Evolutionary conservation across 2,329 filamentous ascomycete genomes (phyloP), one percentile per base, ranked within the genome.

Genomic region (Gliomastix tumulicola): DNA sequence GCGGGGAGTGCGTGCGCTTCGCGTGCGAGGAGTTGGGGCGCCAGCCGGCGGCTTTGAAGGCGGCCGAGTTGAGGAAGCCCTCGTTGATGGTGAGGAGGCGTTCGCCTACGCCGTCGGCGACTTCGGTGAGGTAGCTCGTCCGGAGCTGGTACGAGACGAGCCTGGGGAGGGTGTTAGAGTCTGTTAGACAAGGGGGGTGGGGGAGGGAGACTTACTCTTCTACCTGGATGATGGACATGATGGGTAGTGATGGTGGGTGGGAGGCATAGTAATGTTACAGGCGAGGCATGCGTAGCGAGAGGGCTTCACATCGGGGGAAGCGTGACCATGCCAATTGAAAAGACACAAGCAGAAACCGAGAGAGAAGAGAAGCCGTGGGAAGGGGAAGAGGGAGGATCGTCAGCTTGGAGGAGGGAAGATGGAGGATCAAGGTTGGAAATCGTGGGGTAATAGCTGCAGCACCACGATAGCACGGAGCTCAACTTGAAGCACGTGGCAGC

Each of bases 11-110:
- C 32, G 84, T 89, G 49, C 86, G 79, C 60, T 89, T 89, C 56
- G 84, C 79, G 45, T 88, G 80, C 15, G 81, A 74, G 9, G 81
- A 76, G 51, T 84, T 85, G 34, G 81, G 68, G 30, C 78, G 75
- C 86, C 86, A 92, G 45, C 86, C 87, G 42, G 85, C 84, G 34
- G 84, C 79, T 60, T 88, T 88, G 66, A 90, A 92, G 21, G 84
- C 80, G 3, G 82, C 78, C 20, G 85, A 84, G 55, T 88, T 89
- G 44, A 92, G 69, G 51, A 89, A 83, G 44, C 73, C 72, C 52
- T 88, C 80, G 59, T 90, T 86, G 42, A 94, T 74, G 27, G 80
- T 87, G 55, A 94, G 86, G 28, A 92, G 72, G 16, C 86, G 81
- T 58, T 94, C 87, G 46, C 86, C 86, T 7, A 92, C 84, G 42